phyloP scores from a whole-genome alignment of 257 asterid species.

The Linaria vulgaris region DNA sequence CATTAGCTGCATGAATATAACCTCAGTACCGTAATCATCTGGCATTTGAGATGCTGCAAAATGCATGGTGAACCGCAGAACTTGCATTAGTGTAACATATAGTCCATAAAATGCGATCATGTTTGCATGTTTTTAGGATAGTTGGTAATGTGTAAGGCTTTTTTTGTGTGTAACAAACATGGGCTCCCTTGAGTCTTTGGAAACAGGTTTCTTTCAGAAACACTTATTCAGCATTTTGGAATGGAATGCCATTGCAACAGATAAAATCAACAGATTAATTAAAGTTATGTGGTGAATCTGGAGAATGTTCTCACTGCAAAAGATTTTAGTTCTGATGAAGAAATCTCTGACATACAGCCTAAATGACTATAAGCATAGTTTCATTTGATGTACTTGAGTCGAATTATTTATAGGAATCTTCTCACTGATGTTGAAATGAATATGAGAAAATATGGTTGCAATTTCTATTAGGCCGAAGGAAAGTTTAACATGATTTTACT shows the following conservation, averaged over 20 bases:
- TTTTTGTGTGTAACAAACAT: background rate
- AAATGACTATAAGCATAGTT: background rate
- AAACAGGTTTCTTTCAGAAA: background rate
- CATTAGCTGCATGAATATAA: background rate
- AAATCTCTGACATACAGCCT: background rate
- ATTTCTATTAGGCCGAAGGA: background rate
- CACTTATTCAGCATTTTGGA: background rate
- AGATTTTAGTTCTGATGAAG: background rate
- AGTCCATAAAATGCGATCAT: background rate
- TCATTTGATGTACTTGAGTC: too few species aligned
- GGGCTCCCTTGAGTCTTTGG: conserved; percentile 17
- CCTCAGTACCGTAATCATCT: background rate
- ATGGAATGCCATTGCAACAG: background rate
- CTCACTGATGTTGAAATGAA: too few species aligned
- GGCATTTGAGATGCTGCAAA: background rate
- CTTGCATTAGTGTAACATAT: background rate
- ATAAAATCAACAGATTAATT: background rate
- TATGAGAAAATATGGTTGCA: background rate
- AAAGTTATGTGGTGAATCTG: background rate
- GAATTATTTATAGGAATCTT: too few species aligned
- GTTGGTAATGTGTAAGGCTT: background rate
- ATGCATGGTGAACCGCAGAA: background rate
- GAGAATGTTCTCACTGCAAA: conserved; percentile 3
- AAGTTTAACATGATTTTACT: background rate
- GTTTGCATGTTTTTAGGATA: background rate